Evolutionary conservation across 1,284 basidiomycete species (phyloP), one percentile per base, ranked within the genome.

Genomic region (Heterobasidion occidentale): DNA sequence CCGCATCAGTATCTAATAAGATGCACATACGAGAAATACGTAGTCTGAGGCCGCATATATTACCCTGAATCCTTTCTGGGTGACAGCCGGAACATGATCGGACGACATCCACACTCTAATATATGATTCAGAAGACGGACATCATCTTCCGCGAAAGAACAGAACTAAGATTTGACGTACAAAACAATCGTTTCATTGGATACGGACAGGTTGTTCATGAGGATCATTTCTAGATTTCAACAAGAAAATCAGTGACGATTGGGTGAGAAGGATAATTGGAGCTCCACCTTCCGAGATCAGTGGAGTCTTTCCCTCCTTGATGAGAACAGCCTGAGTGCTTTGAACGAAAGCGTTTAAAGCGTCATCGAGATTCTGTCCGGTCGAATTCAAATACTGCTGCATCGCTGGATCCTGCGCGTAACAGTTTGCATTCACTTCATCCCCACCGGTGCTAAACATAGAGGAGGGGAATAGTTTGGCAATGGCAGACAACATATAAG

Each of bases 371-470:
- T 81, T 86, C 63, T 72, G 67, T 6, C 78, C 78, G 12, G 73
- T 72, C 45, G 66, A 61, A 54, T 74, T 65, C 56, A 89, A 71
- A 7, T 77, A 74, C 0, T 68, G 65, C 62, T 82, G 78, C 0
- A 87, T 88, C 55, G 75, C 68, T 3, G 69, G 63, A 67, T 92
- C 89, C 44, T 81, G 65, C 0, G 73, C 71, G 67, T 89, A 92
- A 69, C 89, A 92, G 48, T 76, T 74, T 12, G 67, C 65, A 66
- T 92, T 92, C 58, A 93, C 68, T 70, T 95, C 91, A 66, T 94
- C 92, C 0, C 92, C 91, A 2, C 92, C 92, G 0, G 88, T 87
- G 61, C 82, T 84, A 65, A 94, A 81, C 58, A 88, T 76, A 20
- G 68, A 74, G 17, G 83, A 80, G 0, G 81, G 78, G 60, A 87